These are phyloP conservation scores for Podaxis sp. DNA, from an alignment of 768 basidiomycete species.

Conservation along the genomic window DNA sequence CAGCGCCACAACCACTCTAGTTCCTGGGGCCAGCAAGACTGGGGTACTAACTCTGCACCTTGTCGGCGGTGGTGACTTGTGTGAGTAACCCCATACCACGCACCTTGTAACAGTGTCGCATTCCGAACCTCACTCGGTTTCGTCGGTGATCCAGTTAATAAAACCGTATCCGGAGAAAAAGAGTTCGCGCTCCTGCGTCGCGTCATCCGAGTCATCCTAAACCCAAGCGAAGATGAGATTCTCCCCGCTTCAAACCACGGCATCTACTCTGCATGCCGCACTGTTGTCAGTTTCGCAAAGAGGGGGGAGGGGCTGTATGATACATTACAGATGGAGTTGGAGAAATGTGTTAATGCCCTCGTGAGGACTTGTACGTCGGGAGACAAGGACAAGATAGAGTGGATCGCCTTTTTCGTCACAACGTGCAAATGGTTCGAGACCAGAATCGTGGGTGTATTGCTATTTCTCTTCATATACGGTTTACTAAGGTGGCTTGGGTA, in stretches of 20 bases:
- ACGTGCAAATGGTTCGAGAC: constrained; percentile 64
- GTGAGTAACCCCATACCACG: background rate
- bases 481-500: constrained; percentile 22
- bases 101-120: no score
- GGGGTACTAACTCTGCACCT: constrained; percentile 25
- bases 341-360: constrained; percentile 47
- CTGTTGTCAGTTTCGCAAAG: constrained; percentile 50
- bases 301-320: constrained; percentile 61
- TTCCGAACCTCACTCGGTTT: background rate
- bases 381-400: constrained; percentile 40
- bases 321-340: constrained; percentile 57
- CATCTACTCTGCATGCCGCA: constrained; percentile 58
- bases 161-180: constrained; percentile 24
- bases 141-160: constrained; percentile 18
- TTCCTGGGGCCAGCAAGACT: background rate
- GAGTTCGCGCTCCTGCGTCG: constrained; percentile 32
- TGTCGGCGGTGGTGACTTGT: constrained; percentile 28
- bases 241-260: constrained; percentile 53
- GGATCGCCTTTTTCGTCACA: constrained; percentile 58
- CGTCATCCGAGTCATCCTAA: constrained; percentile 43
- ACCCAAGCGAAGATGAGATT: constrained; percentile 19
- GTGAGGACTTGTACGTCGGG: constrained; percentile 34
- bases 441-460: constrained; percentile 51
- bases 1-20: constrained; percentile 18
- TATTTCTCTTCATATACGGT: no score